Evolutionary conservation across 2,329 filamentous ascomycete genomes (phyloP).

Genomic region (Trichoderma sp.): DNA sequence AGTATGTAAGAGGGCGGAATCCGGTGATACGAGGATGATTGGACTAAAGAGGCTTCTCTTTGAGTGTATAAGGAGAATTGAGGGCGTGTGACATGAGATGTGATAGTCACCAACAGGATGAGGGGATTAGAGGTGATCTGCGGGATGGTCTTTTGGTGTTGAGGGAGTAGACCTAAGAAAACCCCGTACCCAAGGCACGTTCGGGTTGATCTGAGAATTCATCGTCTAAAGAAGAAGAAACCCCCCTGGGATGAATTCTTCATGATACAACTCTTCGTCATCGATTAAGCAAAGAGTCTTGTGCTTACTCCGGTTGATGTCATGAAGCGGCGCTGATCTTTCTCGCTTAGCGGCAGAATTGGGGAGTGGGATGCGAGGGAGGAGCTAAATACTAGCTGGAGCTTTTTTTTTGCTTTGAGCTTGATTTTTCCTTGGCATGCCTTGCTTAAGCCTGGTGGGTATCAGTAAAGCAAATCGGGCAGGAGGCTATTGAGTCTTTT

Average conservation of each 20-base stretch:
- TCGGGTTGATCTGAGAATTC: background rate
- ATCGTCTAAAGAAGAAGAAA: background rate
- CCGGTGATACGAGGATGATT: background rate
- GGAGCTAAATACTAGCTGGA: background rate
- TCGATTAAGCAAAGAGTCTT: background rate
- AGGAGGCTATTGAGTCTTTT: background rate
- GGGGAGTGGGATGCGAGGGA: background rate
- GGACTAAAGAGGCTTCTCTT: background rate
- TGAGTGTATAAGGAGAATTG: background rate
- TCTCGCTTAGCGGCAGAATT: background rate
- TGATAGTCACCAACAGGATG: background rate
- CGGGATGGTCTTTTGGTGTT: background rate
- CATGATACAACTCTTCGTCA: slow-evolving; percentile 9
- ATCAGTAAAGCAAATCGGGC: background rate
- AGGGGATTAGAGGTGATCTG: background rate
- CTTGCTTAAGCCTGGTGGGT: background rate
- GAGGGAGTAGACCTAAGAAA: background rate
- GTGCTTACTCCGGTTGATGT: background rate
- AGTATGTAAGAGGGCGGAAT: background rate
- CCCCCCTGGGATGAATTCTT: no score
- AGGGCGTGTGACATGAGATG: background rate
- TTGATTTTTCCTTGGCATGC: background rate
- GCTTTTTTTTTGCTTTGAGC: background rate
- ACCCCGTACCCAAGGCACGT: no score
- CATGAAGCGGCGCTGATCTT: slow-evolving; percentile 1